Evolutionary conservation across 148 eudicot species (phyloP).

Genomic region (Arbutus unedo): DNA sequence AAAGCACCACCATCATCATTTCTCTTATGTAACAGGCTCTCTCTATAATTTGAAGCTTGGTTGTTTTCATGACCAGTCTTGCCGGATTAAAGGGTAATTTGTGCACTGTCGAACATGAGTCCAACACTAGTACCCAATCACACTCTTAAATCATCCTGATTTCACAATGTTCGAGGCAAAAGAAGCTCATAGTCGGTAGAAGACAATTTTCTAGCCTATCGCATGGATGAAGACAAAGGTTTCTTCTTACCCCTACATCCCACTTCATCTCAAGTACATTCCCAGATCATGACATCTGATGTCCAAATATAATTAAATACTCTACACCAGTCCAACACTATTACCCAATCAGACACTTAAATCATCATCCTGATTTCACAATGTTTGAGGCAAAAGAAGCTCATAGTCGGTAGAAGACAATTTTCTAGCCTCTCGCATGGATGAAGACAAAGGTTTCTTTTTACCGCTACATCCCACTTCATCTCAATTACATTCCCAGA

Average conservation of each 20-base stretch:
- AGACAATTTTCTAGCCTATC: neutral
- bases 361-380: neutral
- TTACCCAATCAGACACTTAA: neutral
- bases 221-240: neutral
- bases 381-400: neutral
- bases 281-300: neutral
- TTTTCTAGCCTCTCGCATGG: neutral
- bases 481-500: neutral
- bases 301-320: neutral
- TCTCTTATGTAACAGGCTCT: neutral
- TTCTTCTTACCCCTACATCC: neutral
- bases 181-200: neutral
- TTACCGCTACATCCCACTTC: neutral
- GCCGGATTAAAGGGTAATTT: neutral
- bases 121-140: neutral
- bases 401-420: neutral
- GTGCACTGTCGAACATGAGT: neutral
- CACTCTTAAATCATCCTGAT: neutral
- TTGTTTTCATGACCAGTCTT: neutral
- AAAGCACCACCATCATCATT: neutral
- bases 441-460: neutral
- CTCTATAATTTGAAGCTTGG: neutral
- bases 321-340: too few species aligned
- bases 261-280: neutral
- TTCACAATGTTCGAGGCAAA: neutral